These are phyloP conservation scores for Penicillium diatomitis DNA, from an alignment of 495 filamentous ascomycete genomes.

Conservation along the genomic window DNA sequence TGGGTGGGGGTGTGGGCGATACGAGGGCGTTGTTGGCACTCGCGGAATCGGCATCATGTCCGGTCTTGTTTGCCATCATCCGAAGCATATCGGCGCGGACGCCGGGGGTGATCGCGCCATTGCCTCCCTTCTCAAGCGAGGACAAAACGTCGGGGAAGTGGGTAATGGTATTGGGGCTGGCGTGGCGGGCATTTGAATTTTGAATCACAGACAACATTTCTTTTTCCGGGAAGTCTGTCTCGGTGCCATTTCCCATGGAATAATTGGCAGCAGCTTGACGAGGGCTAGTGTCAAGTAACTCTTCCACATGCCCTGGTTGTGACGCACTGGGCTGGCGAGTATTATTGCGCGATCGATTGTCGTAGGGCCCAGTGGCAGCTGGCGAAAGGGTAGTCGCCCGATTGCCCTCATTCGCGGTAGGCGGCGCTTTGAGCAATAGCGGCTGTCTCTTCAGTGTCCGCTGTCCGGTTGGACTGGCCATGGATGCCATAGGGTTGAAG, in stretches of 20 bases:
- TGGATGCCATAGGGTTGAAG: slow-evolving; percentile 24
- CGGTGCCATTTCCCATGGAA: slow-evolving; percentile 9
- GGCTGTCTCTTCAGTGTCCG: slow-evolving; percentile 40
- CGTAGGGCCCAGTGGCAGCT: slow-evolving; percentile 22
- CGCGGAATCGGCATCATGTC: slow-evolving; percentile 16
- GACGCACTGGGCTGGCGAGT: slow-evolving; percentile 26
- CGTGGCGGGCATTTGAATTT: slow-evolving; percentile 59
- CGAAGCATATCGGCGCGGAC: slow-evolving; percentile 73
- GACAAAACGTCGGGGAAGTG: slow-evolving; percentile 72
- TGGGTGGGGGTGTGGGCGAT: slow-evolving; percentile 48
- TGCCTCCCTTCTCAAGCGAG: slow-evolving; percentile 56
- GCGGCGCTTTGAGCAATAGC: slow-evolving; percentile 42
- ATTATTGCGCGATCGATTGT: slow-evolving; percentile 24
- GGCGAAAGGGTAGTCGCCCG: slow-evolving; percentile 36
- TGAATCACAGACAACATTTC: slow-evolving; percentile 87
- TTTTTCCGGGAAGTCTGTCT: slow-evolving; percentile 40
- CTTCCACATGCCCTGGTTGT: slow-evolving; percentile 34
- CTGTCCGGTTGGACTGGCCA: slow-evolving; percentile 31
- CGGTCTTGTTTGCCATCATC: slow-evolving; percentile 56
- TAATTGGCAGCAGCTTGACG: slow-evolving; percentile 15
- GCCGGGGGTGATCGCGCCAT: slow-evolving; percentile 61
- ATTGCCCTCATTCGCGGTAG: slow-evolving; percentile 20
- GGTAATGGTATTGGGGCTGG: slow-evolving; percentile 37
- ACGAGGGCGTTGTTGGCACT: slow-evolving; percentile 47
- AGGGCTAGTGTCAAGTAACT: slow-evolving; percentile 36